These are phyloP conservation scores for Fragilaria crotonensis DNA, from an alignment of 108 stramenopile species.

Conservation along the genomic window DNA sequence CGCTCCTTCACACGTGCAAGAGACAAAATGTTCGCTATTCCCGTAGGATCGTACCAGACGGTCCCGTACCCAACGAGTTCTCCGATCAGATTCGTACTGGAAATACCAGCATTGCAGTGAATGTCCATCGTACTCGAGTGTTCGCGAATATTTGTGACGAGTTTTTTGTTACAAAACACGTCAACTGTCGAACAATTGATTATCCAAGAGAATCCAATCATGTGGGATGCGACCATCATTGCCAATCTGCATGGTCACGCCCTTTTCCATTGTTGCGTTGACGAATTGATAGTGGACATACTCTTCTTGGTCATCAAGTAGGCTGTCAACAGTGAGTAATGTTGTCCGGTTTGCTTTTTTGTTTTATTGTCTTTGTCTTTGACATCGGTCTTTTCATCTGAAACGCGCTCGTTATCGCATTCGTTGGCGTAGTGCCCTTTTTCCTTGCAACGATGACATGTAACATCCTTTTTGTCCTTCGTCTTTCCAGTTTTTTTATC, in stretches of 20 bases:
- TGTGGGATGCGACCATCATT: neutral
- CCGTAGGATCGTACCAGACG: slow-evolving; percentile 33
- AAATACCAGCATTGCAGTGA: slow-evolving; percentile 21
- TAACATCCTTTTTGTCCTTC: neutral
- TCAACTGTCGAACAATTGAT: slow-evolving; percentile 22
- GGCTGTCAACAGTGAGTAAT: neutral
- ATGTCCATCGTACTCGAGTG: slow-evolving; percentile 2
- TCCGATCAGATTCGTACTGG: slow-evolving; percentile 11
- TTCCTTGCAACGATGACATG: neutral
- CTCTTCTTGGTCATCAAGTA: neutral
- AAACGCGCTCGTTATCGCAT: neutral
- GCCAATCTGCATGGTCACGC: neutral
- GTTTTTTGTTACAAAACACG: slow-evolving; percentile 15
- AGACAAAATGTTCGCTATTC: slow-evolving; percentile 38
- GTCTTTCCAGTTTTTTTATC: neutral
- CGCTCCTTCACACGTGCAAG: slow-evolving; percentile 10
- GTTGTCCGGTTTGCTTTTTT: neutral
- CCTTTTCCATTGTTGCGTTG: neutral
- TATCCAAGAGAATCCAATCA: slow-evolving; percentile 25
- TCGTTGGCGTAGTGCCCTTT: no score
- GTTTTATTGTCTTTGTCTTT: no score
- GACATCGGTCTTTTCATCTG: neutral
- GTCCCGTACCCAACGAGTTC: slow-evolving; percentile 14
- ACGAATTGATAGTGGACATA: neutral
- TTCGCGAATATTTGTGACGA: slow-evolving; percentile 24